Percentiles rank a stretch among this genome's conserved stretches.
Conservation (phyloP, 768 basidiomycete genomes). For the Kondoa malvinella region DNA sequence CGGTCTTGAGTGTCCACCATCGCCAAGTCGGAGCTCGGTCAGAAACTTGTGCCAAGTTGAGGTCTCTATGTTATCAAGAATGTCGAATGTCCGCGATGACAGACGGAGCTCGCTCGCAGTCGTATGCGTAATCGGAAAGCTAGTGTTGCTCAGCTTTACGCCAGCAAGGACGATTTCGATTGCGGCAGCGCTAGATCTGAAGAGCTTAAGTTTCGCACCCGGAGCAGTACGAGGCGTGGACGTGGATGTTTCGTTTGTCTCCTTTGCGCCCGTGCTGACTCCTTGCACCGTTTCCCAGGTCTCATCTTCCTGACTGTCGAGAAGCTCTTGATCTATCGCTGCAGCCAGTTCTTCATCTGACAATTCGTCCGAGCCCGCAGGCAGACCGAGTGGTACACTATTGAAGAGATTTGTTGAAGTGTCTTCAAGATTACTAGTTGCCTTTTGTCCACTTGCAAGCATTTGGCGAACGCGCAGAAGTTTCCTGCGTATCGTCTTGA, state of each 20-base stretch:
- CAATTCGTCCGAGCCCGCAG: constrained; percentile 40
- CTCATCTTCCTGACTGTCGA: constrained; percentile 49
- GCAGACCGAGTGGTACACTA: constrained; percentile 63
- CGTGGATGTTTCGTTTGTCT: too few relatives aligned
- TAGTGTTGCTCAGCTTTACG: constrained; percentile 45
- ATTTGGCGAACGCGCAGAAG: constrained; percentile 81
- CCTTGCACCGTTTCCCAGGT: constrained; percentile 16
- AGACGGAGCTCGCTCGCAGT: constrained; percentile 51
- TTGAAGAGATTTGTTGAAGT: constrained; percentile 57
- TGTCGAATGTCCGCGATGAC: constrained; percentile 59
- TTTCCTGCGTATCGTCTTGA: constrained; percentile 68
- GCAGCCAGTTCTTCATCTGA: constrained; percentile 33
- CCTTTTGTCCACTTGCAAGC: constrained; percentile 70
- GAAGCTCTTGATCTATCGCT: constrained; percentile 80
- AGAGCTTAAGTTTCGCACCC: too few relatives aligned
- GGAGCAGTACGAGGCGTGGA: too few relatives aligned
- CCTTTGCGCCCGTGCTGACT: too few relatives aligned
- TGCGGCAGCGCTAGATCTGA: constrained; percentile 52
- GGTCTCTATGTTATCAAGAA: constrained; percentile 91
- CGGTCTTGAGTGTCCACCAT: constrained; percentile 71
- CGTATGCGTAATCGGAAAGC: constrained; percentile 32
- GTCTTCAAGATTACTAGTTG: constrained; percentile 51
- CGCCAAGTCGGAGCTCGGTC: constrained; percentile 65
- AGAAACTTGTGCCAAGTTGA: constrained; percentile 98
- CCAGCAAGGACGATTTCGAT: constrained; percentile 67